Conservation (phyloP, 140 eudicot genomes). For the Flaveria floridana region DNA sequence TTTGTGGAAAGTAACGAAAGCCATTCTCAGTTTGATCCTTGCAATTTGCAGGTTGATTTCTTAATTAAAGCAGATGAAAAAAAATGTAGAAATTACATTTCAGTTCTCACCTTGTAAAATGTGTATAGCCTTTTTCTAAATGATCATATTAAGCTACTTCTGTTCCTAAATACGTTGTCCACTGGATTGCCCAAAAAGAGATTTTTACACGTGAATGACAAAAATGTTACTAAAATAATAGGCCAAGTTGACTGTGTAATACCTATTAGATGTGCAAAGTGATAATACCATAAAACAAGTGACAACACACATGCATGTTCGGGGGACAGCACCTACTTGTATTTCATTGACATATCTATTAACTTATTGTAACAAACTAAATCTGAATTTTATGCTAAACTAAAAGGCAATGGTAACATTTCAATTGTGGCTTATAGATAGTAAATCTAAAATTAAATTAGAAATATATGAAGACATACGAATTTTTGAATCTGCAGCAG, state of each 20-base stretch:
- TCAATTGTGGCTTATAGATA: conserved; percentile 1
- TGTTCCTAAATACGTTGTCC: not conserved
- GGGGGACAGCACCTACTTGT: not conserved
- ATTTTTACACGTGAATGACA: not conserved
- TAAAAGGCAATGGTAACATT: not conserved
- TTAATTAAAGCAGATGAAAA: not conserved
- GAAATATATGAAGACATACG: conserved; percentile 35
- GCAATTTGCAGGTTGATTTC: not conserved
- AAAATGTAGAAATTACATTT: no score
- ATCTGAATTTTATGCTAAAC: not conserved
- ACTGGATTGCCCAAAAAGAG: not conserved
- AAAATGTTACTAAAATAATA: not conserved
- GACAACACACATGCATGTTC: not conserved
- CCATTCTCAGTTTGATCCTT: not conserved
- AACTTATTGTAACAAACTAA: not conserved
- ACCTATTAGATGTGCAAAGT: not conserved
- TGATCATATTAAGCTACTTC: not conserved
- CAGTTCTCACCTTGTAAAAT: not conserved
- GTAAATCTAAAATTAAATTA: not conserved
- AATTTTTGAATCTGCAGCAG: conserved; percentile 56
- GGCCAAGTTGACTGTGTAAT: not conserved
- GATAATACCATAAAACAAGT: not conserved
- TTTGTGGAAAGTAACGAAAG: not conserved
- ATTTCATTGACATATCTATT: not conserved
- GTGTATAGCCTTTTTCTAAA: not conserved